Evolutionary conservation across 164 flowering plant genomes (phyloP).

Genomic region (Aristolochia californica): DNA sequence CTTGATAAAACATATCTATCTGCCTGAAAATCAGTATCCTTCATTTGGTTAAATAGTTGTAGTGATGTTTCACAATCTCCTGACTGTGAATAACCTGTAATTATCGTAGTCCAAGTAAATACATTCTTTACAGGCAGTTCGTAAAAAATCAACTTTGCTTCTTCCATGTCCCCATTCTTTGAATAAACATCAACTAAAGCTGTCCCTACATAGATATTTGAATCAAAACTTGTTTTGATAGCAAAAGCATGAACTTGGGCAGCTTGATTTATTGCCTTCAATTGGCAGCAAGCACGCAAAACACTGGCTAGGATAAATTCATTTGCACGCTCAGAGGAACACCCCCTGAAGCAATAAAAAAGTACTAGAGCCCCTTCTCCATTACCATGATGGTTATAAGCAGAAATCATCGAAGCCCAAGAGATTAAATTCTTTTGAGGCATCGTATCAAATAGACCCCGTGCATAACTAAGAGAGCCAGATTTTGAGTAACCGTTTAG

Average conservation of each 20-base stretch:
- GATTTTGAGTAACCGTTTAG: constrained; percentile 26
- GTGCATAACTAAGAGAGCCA: constrained; percentile 19
- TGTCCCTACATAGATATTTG: constrained; percentile 56
- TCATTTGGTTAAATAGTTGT: constrained; percentile 38
- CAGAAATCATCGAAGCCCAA: constrained; percentile 55
- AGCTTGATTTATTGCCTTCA: constrained; percentile 20
- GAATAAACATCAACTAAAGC: constrained; percentile 43
- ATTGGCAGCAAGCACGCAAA: constrained; percentile 34
- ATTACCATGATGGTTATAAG: constrained; percentile 28
- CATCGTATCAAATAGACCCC: constrained; percentile 43
- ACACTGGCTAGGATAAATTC: constrained; percentile 56
- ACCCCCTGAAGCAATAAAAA: constrained; percentile 24
- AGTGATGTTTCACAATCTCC: constrained; percentile 42
- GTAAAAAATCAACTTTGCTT: constrained; percentile 44
- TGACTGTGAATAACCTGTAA: constrained; percentile 37
- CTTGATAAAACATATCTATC: constrained; percentile 55
- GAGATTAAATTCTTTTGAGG: constrained; percentile 33
- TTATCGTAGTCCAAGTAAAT: constrained; percentile 65
- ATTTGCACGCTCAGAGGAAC: constrained; percentile 21
- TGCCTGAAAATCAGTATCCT: constrained; percentile 27
- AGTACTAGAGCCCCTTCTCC: constrained; percentile 30
- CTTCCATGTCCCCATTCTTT: constrained; percentile 31
- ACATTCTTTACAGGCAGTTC: constrained; percentile 28
- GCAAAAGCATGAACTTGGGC: constrained; percentile 34
- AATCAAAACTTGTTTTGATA: constrained; percentile 33